Evolutionary conservation across 2,329 filamentous ascomycete species (phyloP), one percentile per base, ranked within the genome.

Genomic region (Pseudogymnoascus sp.): DNA sequence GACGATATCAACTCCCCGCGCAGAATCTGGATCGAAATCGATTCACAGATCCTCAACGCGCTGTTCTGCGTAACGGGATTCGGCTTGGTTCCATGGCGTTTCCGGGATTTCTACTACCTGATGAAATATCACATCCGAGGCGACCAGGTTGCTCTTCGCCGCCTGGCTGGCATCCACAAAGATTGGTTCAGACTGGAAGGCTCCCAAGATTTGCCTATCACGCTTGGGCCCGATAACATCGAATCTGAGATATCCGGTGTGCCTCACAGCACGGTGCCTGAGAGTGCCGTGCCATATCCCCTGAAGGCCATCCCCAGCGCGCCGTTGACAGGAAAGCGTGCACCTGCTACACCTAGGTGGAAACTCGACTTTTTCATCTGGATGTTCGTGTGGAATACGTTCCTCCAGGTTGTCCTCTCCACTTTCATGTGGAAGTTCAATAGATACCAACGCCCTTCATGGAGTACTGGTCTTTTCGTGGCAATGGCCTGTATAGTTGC

Each of bases 61-160:
- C 82, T 96, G 1, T 96, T 96, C 79, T 94, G 90, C 74, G 86
- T 95, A 5, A 93, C 90, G 1, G 90, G 87, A 1, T 93, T 95
- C 67, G 91, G 91, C 0, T 80, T 94, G 10, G 87, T 89, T 1
- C 91, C 91, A 0, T 96, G 90, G 91, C 83, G 91, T 33, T 88
- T 92, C 67, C 81, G 91, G 33, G 91, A 96, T 71, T 75, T 91
- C 8, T 94, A 87, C 72, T 91, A 85, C 71, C 78, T 92, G 35
- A 73, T 89, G 58, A 80, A 82, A 69, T 94, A 82, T 75, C 80
- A 89, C 25, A 59, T 87, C 0, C 69, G 68, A 39, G 76, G 80
- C 62, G 75, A 84, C 60, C 70, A 80, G 29, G 72, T 80, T 15
- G 87, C 81, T 4, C 78, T 93, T 36, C 82, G 88, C 40, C 81